Conservation (phyloP, 2,329 filamentous ascomycete species). For the Trichoderma asperellum region DNA sequence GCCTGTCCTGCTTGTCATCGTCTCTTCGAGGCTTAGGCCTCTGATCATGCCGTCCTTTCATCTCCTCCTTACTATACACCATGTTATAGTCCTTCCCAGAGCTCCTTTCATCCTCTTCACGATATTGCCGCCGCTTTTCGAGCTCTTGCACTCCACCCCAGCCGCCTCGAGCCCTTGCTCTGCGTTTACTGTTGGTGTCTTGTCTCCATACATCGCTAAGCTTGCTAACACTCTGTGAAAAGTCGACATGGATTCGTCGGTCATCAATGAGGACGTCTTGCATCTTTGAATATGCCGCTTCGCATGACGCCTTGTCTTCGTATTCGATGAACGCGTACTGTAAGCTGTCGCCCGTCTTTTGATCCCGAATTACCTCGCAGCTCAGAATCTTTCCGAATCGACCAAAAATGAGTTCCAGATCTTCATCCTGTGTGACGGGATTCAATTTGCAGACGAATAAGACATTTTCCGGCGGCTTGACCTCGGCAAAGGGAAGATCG, state of each 20-base stretch:
- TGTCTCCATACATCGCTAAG: conserved; percentile 88
- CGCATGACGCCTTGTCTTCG: conserved; percentile 87
- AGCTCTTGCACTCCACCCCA: conserved; percentile 89
- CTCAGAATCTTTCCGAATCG: conserved; percentile 94
- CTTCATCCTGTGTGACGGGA: conserved; percentile 91
- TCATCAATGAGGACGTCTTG: conserved; percentile 96
- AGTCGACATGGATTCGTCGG: conserved; percentile 96
- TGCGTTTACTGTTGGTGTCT: conserved; percentile 80
- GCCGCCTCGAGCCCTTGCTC: conserved; percentile 66
- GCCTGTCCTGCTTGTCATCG: conserved; percentile 28
- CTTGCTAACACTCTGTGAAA: conserved; percentile 91
- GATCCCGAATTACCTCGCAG: conserved; percentile 94
- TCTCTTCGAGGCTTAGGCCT: conserved; percentile 25
- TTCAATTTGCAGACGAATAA: conserved; percentile 99
- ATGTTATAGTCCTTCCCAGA: conserved; percentile 67
- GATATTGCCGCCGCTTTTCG: conserved; percentile 90
- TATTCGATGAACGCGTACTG: conserved; percentile 99
- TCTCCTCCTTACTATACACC: conserved; percentile 77
- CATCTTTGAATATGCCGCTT: conserved; percentile 98
- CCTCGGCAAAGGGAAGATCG: conserved; percentile 94
- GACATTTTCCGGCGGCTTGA: conserved; percentile 95
- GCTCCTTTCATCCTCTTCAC: conserved; percentile 61
- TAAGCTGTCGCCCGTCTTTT: conserved; percentile 89
- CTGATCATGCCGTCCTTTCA: conserved; percentile 53
- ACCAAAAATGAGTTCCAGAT: conserved; percentile 93